Evolutionary conservation across 2,329 filamentous ascomycete species (phyloP).

Genomic region (Hymenoscyphus repandus): DNA sequence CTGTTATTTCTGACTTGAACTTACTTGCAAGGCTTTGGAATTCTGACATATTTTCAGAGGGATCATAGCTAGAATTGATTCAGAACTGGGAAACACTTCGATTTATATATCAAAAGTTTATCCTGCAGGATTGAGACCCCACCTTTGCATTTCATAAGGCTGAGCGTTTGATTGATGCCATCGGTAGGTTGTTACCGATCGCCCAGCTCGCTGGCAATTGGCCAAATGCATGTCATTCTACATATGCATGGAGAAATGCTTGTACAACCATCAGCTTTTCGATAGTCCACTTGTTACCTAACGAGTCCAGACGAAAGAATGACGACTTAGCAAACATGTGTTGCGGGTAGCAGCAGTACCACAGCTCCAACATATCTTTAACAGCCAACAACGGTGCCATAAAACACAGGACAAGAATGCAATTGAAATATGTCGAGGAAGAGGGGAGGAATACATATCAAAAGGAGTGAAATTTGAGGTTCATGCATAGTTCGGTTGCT

Average conservation of each 20-base stretch:
- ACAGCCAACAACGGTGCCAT: no score
- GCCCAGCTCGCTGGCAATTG: background rate
- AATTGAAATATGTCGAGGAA: no score
- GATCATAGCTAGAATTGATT: background rate
- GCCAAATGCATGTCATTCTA: background rate
- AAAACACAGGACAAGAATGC: no score
- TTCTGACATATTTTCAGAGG: background rate
- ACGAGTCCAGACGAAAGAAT: no score
- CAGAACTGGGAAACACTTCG: background rate
- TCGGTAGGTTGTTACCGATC: slow-evolving; percentile 1
- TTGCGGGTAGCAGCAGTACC: no score
- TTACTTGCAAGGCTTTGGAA: background rate
- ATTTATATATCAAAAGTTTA: background rate
- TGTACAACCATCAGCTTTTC: background rate
- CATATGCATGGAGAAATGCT: background rate
- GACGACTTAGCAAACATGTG: no score
- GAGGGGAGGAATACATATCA: no score
- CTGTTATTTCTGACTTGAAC: background rate
- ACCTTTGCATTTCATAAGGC: background rate
- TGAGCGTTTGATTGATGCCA: background rate
- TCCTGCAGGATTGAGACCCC: background rate
- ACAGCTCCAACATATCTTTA: no score
- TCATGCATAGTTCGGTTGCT: no score
- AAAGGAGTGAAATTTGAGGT: no score
- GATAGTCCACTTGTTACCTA: background rate